Conservation (phyloP, 345 rosid genomes). For the Populus nigra region DNA sequence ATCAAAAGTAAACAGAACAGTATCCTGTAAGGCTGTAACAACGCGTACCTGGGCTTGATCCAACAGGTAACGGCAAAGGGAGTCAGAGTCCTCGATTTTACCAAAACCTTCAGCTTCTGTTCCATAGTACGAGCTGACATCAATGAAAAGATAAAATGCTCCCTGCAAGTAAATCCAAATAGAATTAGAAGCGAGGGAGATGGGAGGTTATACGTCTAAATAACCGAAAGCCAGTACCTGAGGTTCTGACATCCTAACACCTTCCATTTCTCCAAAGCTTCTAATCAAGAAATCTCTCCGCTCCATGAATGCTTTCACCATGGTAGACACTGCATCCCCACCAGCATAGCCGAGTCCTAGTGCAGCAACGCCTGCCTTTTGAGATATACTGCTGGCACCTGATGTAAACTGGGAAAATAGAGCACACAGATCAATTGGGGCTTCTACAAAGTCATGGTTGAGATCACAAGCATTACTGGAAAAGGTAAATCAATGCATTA, state of each 20-base stretch:
- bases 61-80: slow-evolving; percentile 63
- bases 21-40: background rate
- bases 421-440: slow-evolving; percentile 6
- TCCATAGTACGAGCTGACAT: slow-evolving; percentile 83
- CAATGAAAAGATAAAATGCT: slow-evolving; percentile 88
- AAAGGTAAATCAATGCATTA: background rate
- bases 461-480: background rate
- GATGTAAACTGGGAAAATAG: slow-evolving; percentile 55
- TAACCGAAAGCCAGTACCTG: slow-evolving; percentile 47
- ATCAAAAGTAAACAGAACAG: background rate
- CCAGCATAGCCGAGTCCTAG: slow-evolving; percentile 94
- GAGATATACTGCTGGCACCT: slow-evolving; percentile 91
- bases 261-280: slow-evolving; percentile 72
- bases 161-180: slow-evolving; percentile 52
- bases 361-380: slow-evolving; percentile 89
- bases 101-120: slow-evolving; percentile 77
- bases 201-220: background rate
- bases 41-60: slow-evolving; percentile 56
- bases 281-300: slow-evolving; percentile 84
- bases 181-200: background rate
- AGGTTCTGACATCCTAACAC: slow-evolving; percentile 80
- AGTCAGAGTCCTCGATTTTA: slow-evolving; percentile 52
- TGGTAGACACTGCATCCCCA: slow-evolving; percentile 72
- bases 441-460: background rate
- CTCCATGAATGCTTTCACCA: slow-evolving; percentile 90